Evolutionary conservation across 1,139 yeast species (phyloP), one percentile per base, ranked within the genome.

Genomic region (Debaryomycetaceae sp.): DNA sequence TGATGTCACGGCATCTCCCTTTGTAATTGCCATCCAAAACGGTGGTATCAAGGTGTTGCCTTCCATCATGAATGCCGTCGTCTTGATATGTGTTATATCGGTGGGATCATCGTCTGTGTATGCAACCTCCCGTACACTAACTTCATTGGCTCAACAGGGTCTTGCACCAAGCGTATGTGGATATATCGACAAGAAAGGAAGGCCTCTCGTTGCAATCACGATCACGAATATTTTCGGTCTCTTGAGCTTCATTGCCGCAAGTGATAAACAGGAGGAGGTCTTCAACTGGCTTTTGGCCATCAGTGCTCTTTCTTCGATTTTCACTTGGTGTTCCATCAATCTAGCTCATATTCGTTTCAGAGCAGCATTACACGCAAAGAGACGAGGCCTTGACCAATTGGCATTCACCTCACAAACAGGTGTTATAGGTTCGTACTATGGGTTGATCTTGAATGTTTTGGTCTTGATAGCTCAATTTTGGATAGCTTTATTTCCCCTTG

Each of bases 31-130:
- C 6, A 69, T 80, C 45, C 72, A 72, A 38, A 66, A 70, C 43
- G 83, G 83, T 5, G 84, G 84, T 9, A 70, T 75, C 41, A 59
- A 60, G 27, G 76, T 67, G 3, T 63, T 76, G 43, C 76, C 78
- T 7, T 66, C 74, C 35, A 66, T 72, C n/a, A 68, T 72, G 60
- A 73, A 73, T 49, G 76, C 72, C 6, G 69, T 72, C 11, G 69
- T 73, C 41, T 57, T 73, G 42, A 63, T 72, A 13, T 63, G 77
- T 1, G 69, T 72, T 35, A 62, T 72, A 41, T 68, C 77, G 6
- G 75, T 72, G 33, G 78, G 76, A 11, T 69, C 72, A 45, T 68
- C 76, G 0, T 69, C 76, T 11, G 76, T 73, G 3, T 73, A 70
- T 51, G 78, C 76, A 1, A 67, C 72, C 36, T 70, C 77, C 4